These are phyloP conservation scores for Wickerhamomyces bovis DNA, from an alignment of 805 yeast genomes.

Conservation along the genomic window DNA sequence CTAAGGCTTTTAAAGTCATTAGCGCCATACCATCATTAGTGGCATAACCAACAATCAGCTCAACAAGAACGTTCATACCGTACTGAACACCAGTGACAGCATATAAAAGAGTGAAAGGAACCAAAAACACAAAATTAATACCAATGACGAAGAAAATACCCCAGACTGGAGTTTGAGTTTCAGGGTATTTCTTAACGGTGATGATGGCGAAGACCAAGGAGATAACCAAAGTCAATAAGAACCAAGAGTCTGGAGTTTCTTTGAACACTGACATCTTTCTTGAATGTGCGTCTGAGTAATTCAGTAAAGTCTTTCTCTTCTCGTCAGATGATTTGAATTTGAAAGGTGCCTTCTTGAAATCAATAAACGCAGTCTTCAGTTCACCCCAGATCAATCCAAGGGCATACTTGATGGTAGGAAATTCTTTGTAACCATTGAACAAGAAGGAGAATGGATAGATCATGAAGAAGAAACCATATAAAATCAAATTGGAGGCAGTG, in stretches of 20 bases:
- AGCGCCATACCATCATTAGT: constrained; percentile 49
- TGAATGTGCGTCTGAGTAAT: constrained; percentile 38
- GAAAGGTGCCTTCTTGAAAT: background rate
- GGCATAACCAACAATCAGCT: constrained; percentile 51
- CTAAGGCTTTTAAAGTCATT: constrained; percentile 45
- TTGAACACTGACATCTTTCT: constrained; percentile 49
- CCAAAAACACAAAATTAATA: constrained; percentile 42
- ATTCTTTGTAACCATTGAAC: constrained; percentile 30
- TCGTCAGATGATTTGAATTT: background rate
- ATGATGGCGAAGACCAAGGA: constrained; percentile 40
- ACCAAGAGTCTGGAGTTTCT: constrained; percentile 53
- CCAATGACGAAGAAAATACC: constrained; percentile 48
- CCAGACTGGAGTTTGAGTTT: constrained; percentile 52
- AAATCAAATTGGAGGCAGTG: constrained; percentile 53
- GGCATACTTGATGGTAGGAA: constrained; percentile 26
- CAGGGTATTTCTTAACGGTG: constrained; percentile 39
- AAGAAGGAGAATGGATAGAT: constrained; percentile 46
- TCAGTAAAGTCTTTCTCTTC: background rate
- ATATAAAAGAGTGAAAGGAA: constrained; percentile 43
- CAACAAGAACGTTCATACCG: constrained; percentile 48
- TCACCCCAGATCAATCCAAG: background rate
- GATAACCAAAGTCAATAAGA: constrained; percentile 34
- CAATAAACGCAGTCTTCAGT: background rate
- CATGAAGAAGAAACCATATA: constrained; percentile 45
- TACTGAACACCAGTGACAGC: constrained; percentile 43